Evolutionary conservation across 176 grass and related monocot genomes (phyloP).

Genomic region (Phoenix dactylifera): DNA sequence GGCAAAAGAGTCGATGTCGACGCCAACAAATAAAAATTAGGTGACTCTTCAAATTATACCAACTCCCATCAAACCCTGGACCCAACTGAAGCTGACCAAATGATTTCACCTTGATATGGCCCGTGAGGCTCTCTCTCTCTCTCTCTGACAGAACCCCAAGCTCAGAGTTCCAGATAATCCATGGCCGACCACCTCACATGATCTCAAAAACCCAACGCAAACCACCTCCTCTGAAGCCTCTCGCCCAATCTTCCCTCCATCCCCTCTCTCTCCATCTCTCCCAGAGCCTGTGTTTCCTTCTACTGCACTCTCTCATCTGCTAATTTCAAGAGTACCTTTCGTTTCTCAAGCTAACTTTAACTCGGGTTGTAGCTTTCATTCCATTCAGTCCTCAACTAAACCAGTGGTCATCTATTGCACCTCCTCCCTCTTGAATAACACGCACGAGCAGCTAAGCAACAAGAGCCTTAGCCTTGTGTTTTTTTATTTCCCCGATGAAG

Average conservation of each 20-base stretch:
- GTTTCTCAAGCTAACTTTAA: too few relatives aligned
- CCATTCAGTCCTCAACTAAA: too few relatives aligned
- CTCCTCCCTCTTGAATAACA: too few relatives aligned
- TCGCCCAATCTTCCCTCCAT: too few relatives aligned
- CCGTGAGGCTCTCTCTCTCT: constrained; percentile 42
- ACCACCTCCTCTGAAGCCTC: constrained; percentile 16
- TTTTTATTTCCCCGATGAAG: too few relatives aligned
- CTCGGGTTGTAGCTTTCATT: too few relatives aligned
- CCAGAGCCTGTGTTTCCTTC: constrained; percentile 13
- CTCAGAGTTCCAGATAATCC: constrained; percentile 8
- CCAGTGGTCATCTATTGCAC: too few relatives aligned
- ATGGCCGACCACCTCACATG: constrained; percentile 23
- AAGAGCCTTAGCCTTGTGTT: too few relatives aligned
- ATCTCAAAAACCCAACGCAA: constrained; percentile 15
- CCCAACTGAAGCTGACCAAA: constrained; percentile 41
- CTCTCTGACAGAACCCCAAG: not conserved
- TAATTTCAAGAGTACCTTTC: too few relatives aligned
- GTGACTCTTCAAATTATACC: too few relatives aligned
- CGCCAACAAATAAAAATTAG: constrained; percentile 9
- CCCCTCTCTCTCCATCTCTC: constrained; percentile 23
- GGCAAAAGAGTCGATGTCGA: constrained; percentile 14
- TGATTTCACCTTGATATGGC: constrained; percentile 49
- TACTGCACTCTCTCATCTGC: not conserved
- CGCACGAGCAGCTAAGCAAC: too few relatives aligned
- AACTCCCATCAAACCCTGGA: not conserved